phyloP scores from a whole-genome alignment of 176 grass and related monocot genomes.

The Sorghum bicolor region DNA sequence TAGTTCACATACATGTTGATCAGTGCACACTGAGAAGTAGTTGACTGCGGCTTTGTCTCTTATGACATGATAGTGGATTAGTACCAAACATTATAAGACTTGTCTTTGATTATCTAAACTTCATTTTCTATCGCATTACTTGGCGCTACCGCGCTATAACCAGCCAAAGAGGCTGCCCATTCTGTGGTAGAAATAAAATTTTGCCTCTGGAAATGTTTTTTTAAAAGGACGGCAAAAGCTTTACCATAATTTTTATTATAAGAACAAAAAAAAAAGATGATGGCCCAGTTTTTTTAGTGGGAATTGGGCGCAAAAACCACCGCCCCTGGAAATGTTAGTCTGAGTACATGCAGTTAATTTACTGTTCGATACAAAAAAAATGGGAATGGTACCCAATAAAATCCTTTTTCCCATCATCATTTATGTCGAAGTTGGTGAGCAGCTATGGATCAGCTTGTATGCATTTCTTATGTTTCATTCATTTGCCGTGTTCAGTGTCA shows the following conservation, averaged over 20 bases:
- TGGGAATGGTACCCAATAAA: background rate
- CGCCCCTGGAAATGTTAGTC: background rate
- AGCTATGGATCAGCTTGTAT: slow-evolving; percentile 28
- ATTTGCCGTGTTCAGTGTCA: slow-evolving; percentile 10
- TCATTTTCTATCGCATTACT: slow-evolving; percentile 25
- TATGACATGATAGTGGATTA: slow-evolving; percentile 10
- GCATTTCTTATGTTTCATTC: slow-evolving; percentile 11
- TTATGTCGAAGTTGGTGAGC: slow-evolving; percentile 34
- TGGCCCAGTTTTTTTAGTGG: no score
- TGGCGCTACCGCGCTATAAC: background rate
- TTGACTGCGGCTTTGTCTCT: slow-evolving; percentile 23
- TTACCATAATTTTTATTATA: no score
- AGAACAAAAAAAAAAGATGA: no score
- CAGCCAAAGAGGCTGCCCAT: background rate
- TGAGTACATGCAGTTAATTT: slow-evolving; percentile 5
- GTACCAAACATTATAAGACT: background rate
- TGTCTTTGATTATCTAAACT: background rate
- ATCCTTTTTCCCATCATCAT: slow-evolving; percentile 28
- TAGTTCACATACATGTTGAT: background rate
- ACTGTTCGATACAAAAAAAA: slow-evolving; percentile 7
- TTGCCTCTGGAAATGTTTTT: background rate
- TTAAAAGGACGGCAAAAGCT: no score
- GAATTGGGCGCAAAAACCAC: no score
- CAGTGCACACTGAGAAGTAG: background rate
- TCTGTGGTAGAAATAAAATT: background rate